Evolutionary conservation across 768 basidiomycete species (phyloP).

Genomic region (Auricularia sp.): DNA sequence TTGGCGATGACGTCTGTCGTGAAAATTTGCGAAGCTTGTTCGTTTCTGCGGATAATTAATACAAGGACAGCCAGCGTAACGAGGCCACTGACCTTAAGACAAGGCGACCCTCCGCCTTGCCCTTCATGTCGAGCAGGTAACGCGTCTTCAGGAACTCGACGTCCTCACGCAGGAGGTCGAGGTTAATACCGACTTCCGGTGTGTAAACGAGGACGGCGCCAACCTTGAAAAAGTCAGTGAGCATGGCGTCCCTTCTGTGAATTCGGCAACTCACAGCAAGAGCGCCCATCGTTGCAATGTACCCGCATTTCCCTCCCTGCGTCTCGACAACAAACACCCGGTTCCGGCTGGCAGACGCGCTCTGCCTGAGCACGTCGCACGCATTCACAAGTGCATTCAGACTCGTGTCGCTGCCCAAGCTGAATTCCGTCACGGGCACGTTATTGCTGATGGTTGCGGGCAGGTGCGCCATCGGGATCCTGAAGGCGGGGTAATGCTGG

Average conservation of each 20-base stretch:
- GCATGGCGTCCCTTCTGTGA: not conserved
- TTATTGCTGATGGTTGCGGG: conserved; percentile 98
- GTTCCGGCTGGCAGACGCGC: conserved; percentile 90
- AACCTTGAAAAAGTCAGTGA: conserved; percentile 37
- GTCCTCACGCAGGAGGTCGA: conserved; percentile 73
- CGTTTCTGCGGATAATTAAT: conserved; percentile 46
- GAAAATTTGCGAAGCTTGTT: conserved; percentile 80
- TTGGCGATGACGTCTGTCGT: conserved; percentile 85
- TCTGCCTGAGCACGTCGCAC: conserved; percentile 98
- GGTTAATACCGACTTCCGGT: conserved; percentile 79
- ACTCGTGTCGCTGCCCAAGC: conserved; percentile 92
- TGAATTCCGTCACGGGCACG: conserved; percentile 94
- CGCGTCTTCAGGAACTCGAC: conserved; percentile 81
- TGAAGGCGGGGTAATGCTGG: conserved; percentile 79
- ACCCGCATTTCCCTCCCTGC: conserved; percentile 94
- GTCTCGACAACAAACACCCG: conserved; percentile 97
- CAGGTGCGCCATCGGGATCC: conserved; percentile 91
- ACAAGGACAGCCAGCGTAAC: not conserved
- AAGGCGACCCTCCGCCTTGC: conserved; percentile 86
- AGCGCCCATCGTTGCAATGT: conserved; percentile 90
- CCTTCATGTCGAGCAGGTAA: conserved; percentile 77
- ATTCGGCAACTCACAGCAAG: conserved; percentile 60
- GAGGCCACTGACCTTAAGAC: conserved; percentile 63
- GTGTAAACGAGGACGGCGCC: conserved; percentile 93
- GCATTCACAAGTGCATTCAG: conserved; percentile 95